Evolutionary conservation across 306 rosid species (phyloP), one percentile per base, ranked within the genome.

Genomic region (Acacia crassicarpa): DNA sequence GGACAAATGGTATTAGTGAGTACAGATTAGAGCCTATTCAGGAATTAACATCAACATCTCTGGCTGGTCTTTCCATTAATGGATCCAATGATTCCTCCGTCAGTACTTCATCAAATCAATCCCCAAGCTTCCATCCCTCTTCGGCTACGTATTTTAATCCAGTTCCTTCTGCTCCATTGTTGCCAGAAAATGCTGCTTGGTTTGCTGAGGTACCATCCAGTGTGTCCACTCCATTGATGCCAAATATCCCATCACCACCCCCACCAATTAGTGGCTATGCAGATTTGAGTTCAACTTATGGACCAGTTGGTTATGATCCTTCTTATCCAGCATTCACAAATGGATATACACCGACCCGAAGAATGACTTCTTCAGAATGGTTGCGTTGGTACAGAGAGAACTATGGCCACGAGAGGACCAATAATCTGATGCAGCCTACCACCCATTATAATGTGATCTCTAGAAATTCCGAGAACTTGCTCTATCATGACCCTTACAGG

Each of bases 301-400:
- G 67, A 73, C 85, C 89, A 54, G 85, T 72, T 9, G 86, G 75
- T 67, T 88, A 82, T 82, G 88, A 86, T 80, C 91, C 85, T 68
- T 13, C 81, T 81, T 74, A 81, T 82, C 86, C 85, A 73, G 86
- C 85, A 70, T 82, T 84, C 45, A 12, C 84, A 54, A 77, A 70
- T 72, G 86, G 80, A 32, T 84, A 84, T 74, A 86, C 92, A 25
- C 87, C 92, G 16, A 76, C 89, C 4, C 90, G 91, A 15, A 91
- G 46, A 87, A 85, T 96, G 97, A 91, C 94, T 74, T 96, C 99
- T 61, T 91, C 98, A 1, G 99, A 96, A 88, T 96, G 99, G 99
- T 92, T 96, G 81, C 96, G 97, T 43, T 92, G 93, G 89, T 92
- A 96, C 72, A 62, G 97, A 82, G 94, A 87, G 81, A 91, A 82